Conservation (phyloP, 2,329 filamentous ascomycete genomes). For the Penicillium sp. region DNA sequence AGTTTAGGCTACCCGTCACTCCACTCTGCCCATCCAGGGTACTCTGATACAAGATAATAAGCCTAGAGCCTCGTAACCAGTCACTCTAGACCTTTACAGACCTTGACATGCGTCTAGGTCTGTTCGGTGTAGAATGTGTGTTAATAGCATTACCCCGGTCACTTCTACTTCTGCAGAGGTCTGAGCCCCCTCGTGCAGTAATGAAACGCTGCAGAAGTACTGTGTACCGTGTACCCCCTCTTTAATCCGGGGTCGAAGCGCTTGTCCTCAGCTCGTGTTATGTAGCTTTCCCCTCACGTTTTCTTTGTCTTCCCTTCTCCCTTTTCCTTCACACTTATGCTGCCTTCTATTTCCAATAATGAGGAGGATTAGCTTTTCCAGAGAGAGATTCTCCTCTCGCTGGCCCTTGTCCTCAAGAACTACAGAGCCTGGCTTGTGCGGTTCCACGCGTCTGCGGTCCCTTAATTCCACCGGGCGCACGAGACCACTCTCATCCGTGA, state of each 20-base stretch:
- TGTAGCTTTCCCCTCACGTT: slow-evolving; percentile 11
- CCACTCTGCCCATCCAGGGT: neutral
- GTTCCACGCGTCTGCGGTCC: neutral
- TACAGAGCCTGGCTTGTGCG: neutral
- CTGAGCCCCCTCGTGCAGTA: neutral
- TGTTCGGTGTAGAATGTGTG: neutral
- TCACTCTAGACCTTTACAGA: neutral
- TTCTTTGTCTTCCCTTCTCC: neutral
- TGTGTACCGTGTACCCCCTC: slow-evolving; percentile 5
- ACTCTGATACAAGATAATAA: too few relatives aligned
- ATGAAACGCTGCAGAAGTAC: slow-evolving; percentile 15
- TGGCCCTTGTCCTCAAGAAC: neutral
- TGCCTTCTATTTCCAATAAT: neutral
- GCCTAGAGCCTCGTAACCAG: too few relatives aligned
- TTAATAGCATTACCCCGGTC: slow-evolving; percentile 1
- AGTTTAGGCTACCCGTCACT: neutral
- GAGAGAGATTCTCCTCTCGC: neutral
- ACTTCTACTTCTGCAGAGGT: slow-evolving; percentile 5
- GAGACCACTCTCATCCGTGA: slow-evolving; percentile 3
- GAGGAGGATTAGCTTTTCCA: neutral
- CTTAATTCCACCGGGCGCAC: neutral
- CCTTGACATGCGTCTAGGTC: neutral
- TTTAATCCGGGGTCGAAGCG: slow-evolving; percentile 15
- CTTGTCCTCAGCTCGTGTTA: neutral
- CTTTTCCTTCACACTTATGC: neutral